Conservation (phyloP, 1,284 basidiomycete species). For the Malassezia furfur region DNA sequence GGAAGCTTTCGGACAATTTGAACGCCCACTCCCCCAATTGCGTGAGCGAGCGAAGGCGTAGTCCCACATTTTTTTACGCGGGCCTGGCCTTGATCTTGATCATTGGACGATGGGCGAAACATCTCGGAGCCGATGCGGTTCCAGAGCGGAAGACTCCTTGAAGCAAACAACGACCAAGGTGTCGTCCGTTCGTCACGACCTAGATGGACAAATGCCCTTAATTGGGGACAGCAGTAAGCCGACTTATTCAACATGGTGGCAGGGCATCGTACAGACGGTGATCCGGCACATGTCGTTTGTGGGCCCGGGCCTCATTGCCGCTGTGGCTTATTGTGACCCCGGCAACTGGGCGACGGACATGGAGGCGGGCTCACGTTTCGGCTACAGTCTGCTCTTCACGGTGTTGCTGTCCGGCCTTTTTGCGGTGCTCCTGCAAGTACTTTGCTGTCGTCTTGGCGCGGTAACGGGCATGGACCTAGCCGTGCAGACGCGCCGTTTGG, state of each 20-base stretch:
- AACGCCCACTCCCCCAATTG: no score
- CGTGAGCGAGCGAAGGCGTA: no score
- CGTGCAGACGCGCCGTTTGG: conserved; percentile 29
- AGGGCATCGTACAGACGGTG: conserved; percentile 6
- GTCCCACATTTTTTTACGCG: no score
- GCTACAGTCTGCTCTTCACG: conserved; percentile 76
- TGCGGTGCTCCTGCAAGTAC: conserved; percentile 67
- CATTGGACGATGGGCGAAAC: no score
- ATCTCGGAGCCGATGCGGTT: no score
- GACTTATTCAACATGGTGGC: background rate
- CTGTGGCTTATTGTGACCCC: conserved; percentile 38
- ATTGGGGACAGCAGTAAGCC: background rate
- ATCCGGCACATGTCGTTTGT: conserved; percentile 29
- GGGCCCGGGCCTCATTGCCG: conserved; percentile 35
- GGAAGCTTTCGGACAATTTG: background rate
- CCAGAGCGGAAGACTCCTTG: no score
- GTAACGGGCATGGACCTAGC: conserved; percentile 50
- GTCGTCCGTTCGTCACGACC: no score
- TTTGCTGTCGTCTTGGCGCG: conserved; percentile 53
- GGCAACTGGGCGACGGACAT: conserved; percentile 47
- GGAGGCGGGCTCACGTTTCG: conserved; percentile 50
- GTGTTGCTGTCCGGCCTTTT: conserved; percentile 74
- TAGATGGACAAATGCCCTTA: background rate
- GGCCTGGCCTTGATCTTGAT: no score
- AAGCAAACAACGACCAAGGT: no score